Base-by-base conservation (phyloP, 805 yeast species). In the Candida suzukii region DNA sequence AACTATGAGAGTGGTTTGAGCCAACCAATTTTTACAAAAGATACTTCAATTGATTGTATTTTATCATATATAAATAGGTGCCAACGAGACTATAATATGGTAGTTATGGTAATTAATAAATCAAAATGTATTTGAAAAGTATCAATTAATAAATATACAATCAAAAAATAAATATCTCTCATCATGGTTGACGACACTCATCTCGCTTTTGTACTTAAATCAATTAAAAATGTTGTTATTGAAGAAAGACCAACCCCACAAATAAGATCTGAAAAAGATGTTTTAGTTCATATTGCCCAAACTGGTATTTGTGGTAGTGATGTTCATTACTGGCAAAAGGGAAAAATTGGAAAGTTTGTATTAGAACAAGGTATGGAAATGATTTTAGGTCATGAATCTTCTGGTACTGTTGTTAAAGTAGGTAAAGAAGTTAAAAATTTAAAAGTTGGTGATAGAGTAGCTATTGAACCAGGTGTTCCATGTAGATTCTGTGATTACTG, bases 291-390 rank as follows among this genome's bases (percentile, higher is more conserved):
- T 39, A 76, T 83, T 48, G 80, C 77, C 61, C 78, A 80, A 50
- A 83, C 90, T 1, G 91, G 93, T 22, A 83, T 84, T 46, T 83
- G 91, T 58, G 91, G 91, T 4, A 75, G 83, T 3, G 88, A 82
- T 54, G 78, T 83, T 46, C 90, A 83, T 57, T 83, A 78, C 67
- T 83, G 74, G 36, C 36, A 33, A n/a, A 33, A 21, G 13, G 36
- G 36, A 9, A 39, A 49, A n/a, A 47, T 47, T 21, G 51, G 51
- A n/a, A 43, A 47, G 36, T 47, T 36, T 14, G 17, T 36, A 4
- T 19, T 27, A 17, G 67, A 57, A 37, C 53, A 70, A 24, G 80
- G 80, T 27, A 22, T 54, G 1, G 61, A 46, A 16, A 33, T 33
- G 36, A 33, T 33, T 16, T 21, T 33, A 64, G 80, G 38, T 24